A percentile compares a stretch with the other conserved stretches of the same genome.
These are phyloP conservation scores for Trichoderma harzianum DNA, from an alignment of 2,329 filamentous ascomycete genomes.

Conservation along the genomic window DNA sequence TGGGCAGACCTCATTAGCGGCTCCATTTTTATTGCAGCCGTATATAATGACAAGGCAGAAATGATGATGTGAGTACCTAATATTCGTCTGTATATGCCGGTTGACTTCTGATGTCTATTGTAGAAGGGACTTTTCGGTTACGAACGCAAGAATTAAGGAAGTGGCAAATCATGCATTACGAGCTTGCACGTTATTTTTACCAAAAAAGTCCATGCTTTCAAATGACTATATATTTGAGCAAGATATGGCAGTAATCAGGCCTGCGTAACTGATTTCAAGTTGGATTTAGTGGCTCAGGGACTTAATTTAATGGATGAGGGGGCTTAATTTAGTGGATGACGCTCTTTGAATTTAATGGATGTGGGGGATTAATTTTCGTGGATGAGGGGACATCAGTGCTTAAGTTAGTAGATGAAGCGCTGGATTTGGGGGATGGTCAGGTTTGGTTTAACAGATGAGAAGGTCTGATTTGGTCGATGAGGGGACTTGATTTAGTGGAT, in stretches of 20 bases:
- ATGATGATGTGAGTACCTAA: slow-evolving; percentile 9
- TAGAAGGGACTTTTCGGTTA: slow-evolving; percentile 4
- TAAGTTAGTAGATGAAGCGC: too few relatives aligned
- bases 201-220: not conserved
- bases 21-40: not conserved
- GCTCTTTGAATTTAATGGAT: too few relatives aligned
- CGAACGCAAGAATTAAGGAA: slow-evolving; percentile 5
- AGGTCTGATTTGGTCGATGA: too few relatives aligned
- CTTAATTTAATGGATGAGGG: too few relatives aligned
- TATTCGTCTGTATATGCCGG: not conserved
- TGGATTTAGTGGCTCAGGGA: too few relatives aligned
- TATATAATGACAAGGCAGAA: slow-evolving; percentile 7
- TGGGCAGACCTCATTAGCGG: slow-evolving; percentile 9
- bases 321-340: too few relatives aligned
- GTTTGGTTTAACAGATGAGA: too few relatives aligned
- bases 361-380: too few relatives aligned
- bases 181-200: not conserved
- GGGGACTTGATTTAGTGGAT: too few relatives aligned
- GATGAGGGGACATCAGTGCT: too few relatives aligned
- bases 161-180: not conserved
- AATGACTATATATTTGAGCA: slow-evolving; percentile 9
- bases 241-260: not conserved
- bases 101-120: not conserved
- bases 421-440: too few relatives aligned
- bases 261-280: too few relatives aligned